Percentiles rank a stretch among this genome's conserved stretches.
Conservation (phyloP, 2,329 filamentous ascomycete genomes). For the Colletotrichum sp. region DNA sequence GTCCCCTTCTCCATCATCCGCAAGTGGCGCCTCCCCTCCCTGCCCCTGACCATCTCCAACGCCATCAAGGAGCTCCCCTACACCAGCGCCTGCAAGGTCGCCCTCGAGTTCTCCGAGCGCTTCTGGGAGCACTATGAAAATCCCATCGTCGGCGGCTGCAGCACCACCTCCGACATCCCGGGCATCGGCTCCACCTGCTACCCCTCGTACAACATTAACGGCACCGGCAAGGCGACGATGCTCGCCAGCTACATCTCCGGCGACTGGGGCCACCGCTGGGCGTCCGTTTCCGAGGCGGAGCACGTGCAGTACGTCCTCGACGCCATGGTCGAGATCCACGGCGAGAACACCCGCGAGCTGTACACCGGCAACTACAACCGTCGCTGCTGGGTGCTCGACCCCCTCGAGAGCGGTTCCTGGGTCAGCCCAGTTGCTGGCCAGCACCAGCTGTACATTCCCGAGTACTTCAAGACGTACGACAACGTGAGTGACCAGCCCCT, state of each 20-base stretch:
- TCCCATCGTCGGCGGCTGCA: slow-evolving; percentile 69
- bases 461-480: slow-evolving; percentile 74
- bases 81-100: slow-evolving; percentile 58
- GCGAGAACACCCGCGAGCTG: slow-evolving; percentile 60
- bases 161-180: slow-evolving; percentile 59
- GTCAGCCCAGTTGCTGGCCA: slow-evolving; percentile 64
- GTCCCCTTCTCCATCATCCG: slow-evolving; percentile 69
- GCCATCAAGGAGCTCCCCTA: slow-evolving; percentile 54
- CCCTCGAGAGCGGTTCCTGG: slow-evolving; percentile 68
- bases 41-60: slow-evolving; percentile 46
- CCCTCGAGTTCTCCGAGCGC: slow-evolving; percentile 71
- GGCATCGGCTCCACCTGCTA: slow-evolving; percentile 70
- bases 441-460: slow-evolving; percentile 72
- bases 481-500: slow-evolving; percentile 42
- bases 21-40: slow-evolving; percentile 60
- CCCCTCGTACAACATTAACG: slow-evolving; percentile 70
- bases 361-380: slow-evolving; percentile 70
- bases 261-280: slow-evolving; percentile 34
- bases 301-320: slow-evolving; percentile 68
- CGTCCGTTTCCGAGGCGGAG: slow-evolving; percentile 53
- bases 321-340: slow-evolving; percentile 72
- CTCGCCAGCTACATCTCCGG: slow-evolving; percentile 63
- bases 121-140: slow-evolving; percentile 59
- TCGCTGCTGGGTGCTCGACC: slow-evolving; percentile 69
- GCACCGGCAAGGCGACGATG: slow-evolving; percentile 64